Evolutionary conservation across 2,329 filamentous ascomycete species (phyloP).

Genomic region (Neophaeococcomyces aloes): DNA sequence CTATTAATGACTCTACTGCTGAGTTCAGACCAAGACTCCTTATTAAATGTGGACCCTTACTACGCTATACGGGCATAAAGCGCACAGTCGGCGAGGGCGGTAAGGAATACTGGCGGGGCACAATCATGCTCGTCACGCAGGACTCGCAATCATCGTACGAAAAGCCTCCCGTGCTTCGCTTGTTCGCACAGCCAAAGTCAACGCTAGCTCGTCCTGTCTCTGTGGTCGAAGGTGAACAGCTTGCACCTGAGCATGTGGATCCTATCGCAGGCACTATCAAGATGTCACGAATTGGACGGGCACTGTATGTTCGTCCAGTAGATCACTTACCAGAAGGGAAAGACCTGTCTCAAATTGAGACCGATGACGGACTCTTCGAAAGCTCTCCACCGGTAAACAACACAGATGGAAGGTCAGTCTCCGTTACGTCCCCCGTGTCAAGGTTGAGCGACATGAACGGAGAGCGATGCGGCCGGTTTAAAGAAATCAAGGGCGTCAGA

Average conservation of each 20-base stretch:
- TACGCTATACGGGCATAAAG: constrained; percentile 84
- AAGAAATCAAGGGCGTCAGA: constrained; percentile 69
- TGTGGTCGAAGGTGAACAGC: constrained; percentile 52
- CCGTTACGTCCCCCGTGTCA: constrained; percentile 38
- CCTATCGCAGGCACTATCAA: constrained; percentile 82
- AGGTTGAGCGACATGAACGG: constrained; percentile 50
- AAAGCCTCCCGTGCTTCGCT: constrained; percentile 60
- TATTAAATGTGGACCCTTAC: constrained; percentile 78
- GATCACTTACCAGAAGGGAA: constrained; percentile 68
- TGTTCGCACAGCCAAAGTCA: constrained; percentile 81
- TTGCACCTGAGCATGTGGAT: constrained; percentile 73
- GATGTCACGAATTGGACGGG: constrained; percentile 71
- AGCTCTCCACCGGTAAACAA: constrained; percentile 37
- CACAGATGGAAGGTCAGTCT: constrained; percentile 27
- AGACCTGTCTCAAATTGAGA: constrained; percentile 70
- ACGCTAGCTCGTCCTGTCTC: constrained; percentile 67
- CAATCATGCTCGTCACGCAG: constrained; percentile 86
- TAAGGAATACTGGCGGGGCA: constrained; percentile 77
- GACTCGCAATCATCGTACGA: constrained; percentile 78
- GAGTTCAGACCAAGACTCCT: constrained; percentile 71
- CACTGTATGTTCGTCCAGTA: constrained; percentile 80
- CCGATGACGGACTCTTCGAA: constrained; percentile 75
- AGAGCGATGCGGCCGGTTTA: constrained; percentile 69
- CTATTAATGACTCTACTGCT: constrained; percentile 18
- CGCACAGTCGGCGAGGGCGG: constrained; percentile 26